Evolutionary conservation across 1,139 yeast genomes (phyloP).

Genomic region (Candida glucosophila): DNA sequence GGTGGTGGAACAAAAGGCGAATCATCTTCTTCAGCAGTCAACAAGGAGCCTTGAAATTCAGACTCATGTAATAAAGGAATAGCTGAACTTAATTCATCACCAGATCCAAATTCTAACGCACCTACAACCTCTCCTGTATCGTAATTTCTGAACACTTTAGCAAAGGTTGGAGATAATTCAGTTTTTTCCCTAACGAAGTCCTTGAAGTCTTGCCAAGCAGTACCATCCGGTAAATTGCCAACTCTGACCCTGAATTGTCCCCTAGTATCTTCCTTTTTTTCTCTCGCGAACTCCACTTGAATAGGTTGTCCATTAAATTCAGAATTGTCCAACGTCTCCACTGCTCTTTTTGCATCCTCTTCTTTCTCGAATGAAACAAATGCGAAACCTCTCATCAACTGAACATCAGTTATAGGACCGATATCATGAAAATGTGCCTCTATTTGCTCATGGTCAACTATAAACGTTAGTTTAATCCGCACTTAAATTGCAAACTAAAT

Average conservation of each 20-base stretch:
- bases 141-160: conserved; percentile 58
- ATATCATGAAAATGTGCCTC: conserved; percentile 57
- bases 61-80: conserved; percentile 61
- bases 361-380: conserved; percentile 62
- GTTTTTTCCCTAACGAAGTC: conserved; percentile 70
- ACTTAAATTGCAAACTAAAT: not conserved
- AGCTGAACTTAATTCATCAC: conserved; percentile 67
- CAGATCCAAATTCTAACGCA: conserved; percentile 69
- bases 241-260: conserved; percentile 69
- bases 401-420: conserved; percentile 62
- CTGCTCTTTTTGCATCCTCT: conserved; percentile 60
- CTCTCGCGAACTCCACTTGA: conserved; percentile 62
- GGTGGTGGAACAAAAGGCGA: conserved; percentile 68
- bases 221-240: conserved; percentile 60
- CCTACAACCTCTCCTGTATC: conserved; percentile 59
- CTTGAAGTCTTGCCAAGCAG: conserved; percentile 81
- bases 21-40: conserved; percentile 72
- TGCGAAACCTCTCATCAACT: conserved; percentile 68
- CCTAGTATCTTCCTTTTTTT: conserved; percentile 49
- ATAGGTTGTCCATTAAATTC: conserved; percentile 57
- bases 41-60: conserved; percentile 58
- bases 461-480: not conserved
- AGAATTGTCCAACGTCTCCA: conserved; percentile 50
- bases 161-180: conserved; percentile 58
- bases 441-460: conserved; percentile 46